A percentile compares a stretch with the other conserved stretches of the same genome.
Evolutionary conservation across 2,329 filamentous ascomycete genomes (phyloP).

Genomic region (Paraphoma chrysanthemicola): DNA sequence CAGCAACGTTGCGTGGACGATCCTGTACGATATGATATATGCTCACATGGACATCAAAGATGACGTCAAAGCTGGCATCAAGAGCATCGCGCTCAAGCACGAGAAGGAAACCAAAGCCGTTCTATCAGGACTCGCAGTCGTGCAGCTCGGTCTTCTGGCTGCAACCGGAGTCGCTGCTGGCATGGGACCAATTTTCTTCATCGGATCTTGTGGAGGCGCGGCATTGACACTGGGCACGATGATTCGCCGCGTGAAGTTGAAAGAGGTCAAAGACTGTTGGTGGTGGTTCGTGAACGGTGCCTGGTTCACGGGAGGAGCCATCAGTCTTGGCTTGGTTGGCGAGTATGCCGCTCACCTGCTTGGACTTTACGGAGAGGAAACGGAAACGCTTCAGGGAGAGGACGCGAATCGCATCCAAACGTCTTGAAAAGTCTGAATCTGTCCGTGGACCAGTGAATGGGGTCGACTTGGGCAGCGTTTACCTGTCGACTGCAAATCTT

Average conservation of each 20-base stretch:
- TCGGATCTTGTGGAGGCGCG: conserved; percentile 65
- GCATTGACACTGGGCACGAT: conserved; percentile 62
- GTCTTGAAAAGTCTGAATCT: no score
- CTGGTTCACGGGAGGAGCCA: conserved; percentile 67
- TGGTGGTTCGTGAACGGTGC: conserved; percentile 71
- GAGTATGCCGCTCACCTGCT: conserved; percentile 56
- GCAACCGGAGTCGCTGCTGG: conserved; percentile 71
- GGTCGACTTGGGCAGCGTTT: no score
- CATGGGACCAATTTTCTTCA: conserved; percentile 65
- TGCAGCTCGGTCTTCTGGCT: conserved; percentile 73
- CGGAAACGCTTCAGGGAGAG: conserved; percentile 1
- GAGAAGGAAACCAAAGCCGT: conserved; percentile 79
- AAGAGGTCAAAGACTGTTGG: conserved; percentile 66
- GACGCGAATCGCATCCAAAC: no score
- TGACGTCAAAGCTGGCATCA: conserved; percentile 85
- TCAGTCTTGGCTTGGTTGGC: conserved; percentile 61
- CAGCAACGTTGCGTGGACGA: conserved; percentile 84
- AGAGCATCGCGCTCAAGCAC: conserved; percentile 83
- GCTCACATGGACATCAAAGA: conserved; percentile 91
- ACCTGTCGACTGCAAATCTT: no score
- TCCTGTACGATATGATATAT: conserved; percentile 92
- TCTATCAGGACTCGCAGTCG: conserved; percentile 71
- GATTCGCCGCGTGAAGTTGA: conserved; percentile 65
- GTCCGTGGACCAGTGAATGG: no score
- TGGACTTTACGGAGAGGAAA: conserved; percentile 30